Percentiles rank a stretch among this genome's conserved stretches.
Evolutionary conservation across 495 filamentous ascomycete species (phyloP).

Genomic region (Aspergillus nidulans): DNA sequence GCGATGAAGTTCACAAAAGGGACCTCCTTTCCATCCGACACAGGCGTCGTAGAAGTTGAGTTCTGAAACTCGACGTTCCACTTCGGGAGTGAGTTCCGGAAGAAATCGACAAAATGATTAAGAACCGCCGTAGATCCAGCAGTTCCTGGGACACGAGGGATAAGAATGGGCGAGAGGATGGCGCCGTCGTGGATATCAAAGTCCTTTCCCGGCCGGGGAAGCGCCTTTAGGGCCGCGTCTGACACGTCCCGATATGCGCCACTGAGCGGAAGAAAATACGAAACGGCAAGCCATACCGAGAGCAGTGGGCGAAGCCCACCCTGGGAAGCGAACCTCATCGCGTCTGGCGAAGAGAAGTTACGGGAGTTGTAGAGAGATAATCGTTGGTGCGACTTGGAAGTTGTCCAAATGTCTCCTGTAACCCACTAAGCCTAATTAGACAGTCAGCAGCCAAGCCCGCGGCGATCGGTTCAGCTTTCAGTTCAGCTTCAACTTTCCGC

Average conservation of each 20-base stretch:
- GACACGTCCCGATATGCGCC: constrained; percentile 70
- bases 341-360: constrained; percentile 6
- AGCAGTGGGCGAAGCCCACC: constrained; percentile 25
- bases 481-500: neutral
- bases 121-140: constrained; percentile 68
- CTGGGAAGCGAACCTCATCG: constrained; percentile 30
- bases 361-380: neutral
- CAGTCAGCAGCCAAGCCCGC: constrained; percentile 1
- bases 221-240: constrained; percentile 58
- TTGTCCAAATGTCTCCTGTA: constrained; percentile 4
- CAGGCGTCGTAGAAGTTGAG: constrained; percentile 75
- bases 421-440: constrained; percentile 3
- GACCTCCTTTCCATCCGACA: constrained; percentile 59
- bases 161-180: constrained; percentile 85
- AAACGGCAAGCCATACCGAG: constrained; percentile 26
- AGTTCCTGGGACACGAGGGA: constrained; percentile 83
- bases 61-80: constrained; percentile 86
- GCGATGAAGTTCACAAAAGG: constrained; percentile 86
- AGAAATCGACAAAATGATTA: constrained; percentile 80
- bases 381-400: neutral
- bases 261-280: constrained; percentile 24
- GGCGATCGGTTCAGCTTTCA: constrained; percentile 10
- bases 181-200: constrained; percentile 73
- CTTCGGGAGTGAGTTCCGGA: constrained; percentile 61
- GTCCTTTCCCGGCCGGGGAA: constrained; percentile 68